phyloP scores from a whole-genome alignment of 768 basidiomycete species.

The Daedalea quercina region DNA sequence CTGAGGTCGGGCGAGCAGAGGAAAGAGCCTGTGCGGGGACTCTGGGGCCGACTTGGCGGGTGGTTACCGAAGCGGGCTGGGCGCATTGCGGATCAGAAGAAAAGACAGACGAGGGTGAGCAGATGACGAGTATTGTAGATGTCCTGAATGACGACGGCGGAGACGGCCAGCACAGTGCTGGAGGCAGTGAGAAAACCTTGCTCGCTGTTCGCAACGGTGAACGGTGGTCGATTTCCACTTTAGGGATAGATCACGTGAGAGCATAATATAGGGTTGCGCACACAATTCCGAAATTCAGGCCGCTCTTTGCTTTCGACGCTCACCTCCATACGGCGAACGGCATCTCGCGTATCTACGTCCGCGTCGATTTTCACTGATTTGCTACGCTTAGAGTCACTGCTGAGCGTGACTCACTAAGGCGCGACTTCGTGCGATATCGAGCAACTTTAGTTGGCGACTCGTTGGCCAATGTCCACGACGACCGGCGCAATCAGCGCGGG shows the following conservation, averaged over 20 bases:
- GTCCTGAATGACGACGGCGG: background rate
- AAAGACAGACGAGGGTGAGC: conserved; percentile 2
- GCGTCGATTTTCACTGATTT: too few species aligned
- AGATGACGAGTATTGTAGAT: background rate
- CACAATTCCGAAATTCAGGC: too few species aligned
- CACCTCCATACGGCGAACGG: too few species aligned
- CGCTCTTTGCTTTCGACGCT: too few species aligned
- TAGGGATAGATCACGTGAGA: background rate
- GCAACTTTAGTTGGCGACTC: too few species aligned
- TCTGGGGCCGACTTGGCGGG: background rate
- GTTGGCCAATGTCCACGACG: background rate
- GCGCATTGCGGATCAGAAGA: background rate
- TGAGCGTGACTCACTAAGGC: too few species aligned
- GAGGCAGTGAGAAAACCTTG: background rate
- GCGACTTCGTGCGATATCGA: too few species aligned
- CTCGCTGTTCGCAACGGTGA: background rate
- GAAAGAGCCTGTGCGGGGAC: background rate
- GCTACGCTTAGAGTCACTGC: too few species aligned
- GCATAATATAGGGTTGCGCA: too few species aligned
- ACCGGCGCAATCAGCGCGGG: background rate
- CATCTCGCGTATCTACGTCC: too few species aligned
- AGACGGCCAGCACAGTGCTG: background rate
- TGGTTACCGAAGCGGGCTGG: background rate
- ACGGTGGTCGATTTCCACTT: background rate
- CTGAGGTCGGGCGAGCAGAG: background rate